phyloP scores from a whole-genome alignment of 2,329 filamentous ascomycete genomes.

The Pseudogymnoascus sp. region DNA sequence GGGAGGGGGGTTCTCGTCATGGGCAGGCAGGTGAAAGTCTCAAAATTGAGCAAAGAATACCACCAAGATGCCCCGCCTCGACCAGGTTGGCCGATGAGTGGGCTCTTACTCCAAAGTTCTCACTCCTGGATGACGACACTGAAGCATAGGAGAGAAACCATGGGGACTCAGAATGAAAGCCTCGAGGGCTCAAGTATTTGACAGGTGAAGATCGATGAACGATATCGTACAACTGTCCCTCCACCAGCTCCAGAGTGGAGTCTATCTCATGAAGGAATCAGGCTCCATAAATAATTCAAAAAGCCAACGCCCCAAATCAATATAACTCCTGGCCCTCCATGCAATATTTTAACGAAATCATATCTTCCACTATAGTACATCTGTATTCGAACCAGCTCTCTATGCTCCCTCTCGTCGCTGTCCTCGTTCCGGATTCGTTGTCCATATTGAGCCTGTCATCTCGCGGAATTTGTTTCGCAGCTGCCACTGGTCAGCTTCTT shows the following conservation, averaged over 20 bases:
- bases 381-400: slow-evolving; percentile 17
- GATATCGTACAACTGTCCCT: not conserved
- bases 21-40: slow-evolving; percentile 24
- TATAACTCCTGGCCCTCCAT: not conserved
- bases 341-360: not conserved
- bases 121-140: not conserved
- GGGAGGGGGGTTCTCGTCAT: slow-evolving; percentile 29
- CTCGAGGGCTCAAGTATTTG: not conserved
- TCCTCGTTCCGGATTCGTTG: slow-evolving; percentile 21
- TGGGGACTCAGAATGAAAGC: not conserved
- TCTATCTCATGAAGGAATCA: not conserved
- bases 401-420: slow-evolving; percentile 14
- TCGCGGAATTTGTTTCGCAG: slow-evolving; percentile 34
- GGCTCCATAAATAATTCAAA: not conserved
- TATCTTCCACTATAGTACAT: slow-evolving; percentile 3
- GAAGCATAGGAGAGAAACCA: not conserved
- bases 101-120: not conserved
- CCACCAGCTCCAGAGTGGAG: not conserved
- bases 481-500: slow-evolving; percentile 22
- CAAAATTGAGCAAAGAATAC: not conserved
- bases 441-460: slow-evolving; percentile 28
- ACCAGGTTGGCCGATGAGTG: not conserved
- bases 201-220: not conserved
- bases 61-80: not conserved
- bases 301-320: not conserved